Evolutionary conservation across 805 yeast genomes (phyloP).

Genomic region (Metschnikowia anglica): DNA sequence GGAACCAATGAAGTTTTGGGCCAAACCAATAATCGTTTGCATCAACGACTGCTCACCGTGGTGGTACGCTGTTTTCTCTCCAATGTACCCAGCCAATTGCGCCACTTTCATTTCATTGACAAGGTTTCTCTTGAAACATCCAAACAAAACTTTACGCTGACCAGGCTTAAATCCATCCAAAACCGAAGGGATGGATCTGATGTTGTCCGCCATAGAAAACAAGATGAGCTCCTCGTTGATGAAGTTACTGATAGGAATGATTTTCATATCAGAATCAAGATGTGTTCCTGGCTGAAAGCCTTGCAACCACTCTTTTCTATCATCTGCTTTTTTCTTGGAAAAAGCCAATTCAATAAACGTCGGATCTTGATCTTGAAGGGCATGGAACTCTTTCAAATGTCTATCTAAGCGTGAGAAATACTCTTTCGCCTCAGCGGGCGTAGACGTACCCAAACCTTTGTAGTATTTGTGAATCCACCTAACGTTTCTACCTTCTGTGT

Average conservation of each 20-base stretch:
- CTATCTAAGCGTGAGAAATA: constrained; percentile 82
- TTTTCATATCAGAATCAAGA: constrained; percentile 70
- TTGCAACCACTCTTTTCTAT: constrained; percentile 94
- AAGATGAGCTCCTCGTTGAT: constrained; percentile 92
- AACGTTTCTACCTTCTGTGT: constrained; percentile 66
- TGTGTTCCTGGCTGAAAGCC: constrained; percentile 90
- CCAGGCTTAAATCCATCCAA: constrained; percentile 97
- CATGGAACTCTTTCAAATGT: constrained; percentile 83
- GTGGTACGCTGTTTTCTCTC: constrained; percentile 88
- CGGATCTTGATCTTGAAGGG: constrained; percentile 75
- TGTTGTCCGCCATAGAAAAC: constrained; percentile 94
- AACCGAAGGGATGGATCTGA: constrained; percentile 91
- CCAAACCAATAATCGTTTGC: constrained; percentile 89
- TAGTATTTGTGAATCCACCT: constrained; percentile 94
- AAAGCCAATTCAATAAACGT: constrained; percentile 86
- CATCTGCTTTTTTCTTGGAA: constrained; percentile 93
- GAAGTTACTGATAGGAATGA: constrained; percentile 88
- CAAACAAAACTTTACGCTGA: constrained; percentile 89
- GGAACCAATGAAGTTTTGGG: constrained; percentile 92
- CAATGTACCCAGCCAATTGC: constrained; percentile 84
- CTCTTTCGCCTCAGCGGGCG: constrained; percentile 76
- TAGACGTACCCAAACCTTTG: constrained; percentile 98
- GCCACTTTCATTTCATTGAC: constrained; percentile 82
- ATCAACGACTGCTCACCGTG: constrained; percentile 90
- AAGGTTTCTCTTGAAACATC: constrained; percentile 80